phyloP scores from a whole-genome alignment of 2,329 filamentous ascomycete genomes.

The Botrytis galanthina region DNA sequence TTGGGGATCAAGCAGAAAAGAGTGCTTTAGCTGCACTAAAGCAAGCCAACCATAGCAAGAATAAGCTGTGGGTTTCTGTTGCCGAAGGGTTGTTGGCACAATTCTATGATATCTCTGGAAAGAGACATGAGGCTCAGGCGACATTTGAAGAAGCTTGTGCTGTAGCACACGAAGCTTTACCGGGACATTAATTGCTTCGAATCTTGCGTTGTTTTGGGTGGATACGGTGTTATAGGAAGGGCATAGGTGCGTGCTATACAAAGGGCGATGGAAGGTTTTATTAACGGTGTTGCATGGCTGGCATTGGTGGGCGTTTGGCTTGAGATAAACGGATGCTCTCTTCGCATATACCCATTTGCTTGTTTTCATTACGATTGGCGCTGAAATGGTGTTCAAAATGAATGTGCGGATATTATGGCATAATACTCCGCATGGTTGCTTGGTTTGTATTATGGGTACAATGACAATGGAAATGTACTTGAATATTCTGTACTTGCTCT shows the following conservation, averaged over 20 bases:
- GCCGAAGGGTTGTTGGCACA: constrained; percentile 75
- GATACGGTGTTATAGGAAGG: not conserved
- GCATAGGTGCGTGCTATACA: not conserved
- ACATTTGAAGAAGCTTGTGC: constrained; percentile 45
- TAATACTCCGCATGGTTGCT: not conserved
- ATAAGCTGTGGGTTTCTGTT: constrained; percentile 75
- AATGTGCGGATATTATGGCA: not conserved
- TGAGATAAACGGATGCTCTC: constrained; percentile 20
- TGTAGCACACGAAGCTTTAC: constrained; percentile 32
- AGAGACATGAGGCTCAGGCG: constrained; percentile 49
- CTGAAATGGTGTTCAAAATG: not conserved
- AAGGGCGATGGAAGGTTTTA: not conserved
- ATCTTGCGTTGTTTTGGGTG: not conserved
- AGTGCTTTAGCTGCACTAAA: constrained; percentile 67
- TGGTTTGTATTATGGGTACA: not conserved
- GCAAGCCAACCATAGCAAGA: constrained; percentile 68
- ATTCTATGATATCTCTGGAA: constrained; percentile 71
- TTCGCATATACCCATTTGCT: constrained; percentile 31
- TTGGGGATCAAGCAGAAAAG: constrained; percentile 82
- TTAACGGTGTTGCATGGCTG: constrained; percentile 6
- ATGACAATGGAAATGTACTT: not conserved
- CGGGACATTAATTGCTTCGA: constrained; percentile 15
- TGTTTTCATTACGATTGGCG: constrained; percentile 4
- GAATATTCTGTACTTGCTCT: not conserved
- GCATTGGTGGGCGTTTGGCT: constrained; percentile 19